These are phyloP conservation scores for Cutaneotrichosporon sp. DNA, from an alignment of 1,284 basidiomycete genomes.

Conservation along the genomic window DNA sequence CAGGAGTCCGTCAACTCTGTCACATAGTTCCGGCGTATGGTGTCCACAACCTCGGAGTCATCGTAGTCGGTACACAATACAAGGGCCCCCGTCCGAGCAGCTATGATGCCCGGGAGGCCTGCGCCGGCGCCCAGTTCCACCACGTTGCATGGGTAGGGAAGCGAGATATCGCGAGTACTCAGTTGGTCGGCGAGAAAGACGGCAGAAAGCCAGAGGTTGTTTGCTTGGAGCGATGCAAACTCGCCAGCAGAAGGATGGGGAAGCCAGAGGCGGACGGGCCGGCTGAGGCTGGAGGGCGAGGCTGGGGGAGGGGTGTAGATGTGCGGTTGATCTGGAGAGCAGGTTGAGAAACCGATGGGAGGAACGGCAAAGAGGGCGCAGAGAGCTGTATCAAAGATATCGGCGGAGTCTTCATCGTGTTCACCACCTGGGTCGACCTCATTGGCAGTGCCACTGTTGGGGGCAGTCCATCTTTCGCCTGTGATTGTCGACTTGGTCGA, in stretches of 20 bases:
- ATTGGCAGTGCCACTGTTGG: too few relatives aligned
- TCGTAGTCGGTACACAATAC: constrained; percentile 46
- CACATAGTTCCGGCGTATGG: constrained; percentile 31
- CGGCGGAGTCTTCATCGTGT: constrained; percentile 7
- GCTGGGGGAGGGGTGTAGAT: constrained; percentile 21
- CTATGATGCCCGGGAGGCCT: constrained; percentile 37
- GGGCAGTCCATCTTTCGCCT: not conserved
- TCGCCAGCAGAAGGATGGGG: constrained; percentile 36
- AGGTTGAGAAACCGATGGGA: constrained; percentile 35
- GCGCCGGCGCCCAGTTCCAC: constrained; percentile 45
- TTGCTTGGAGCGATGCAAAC: constrained; percentile 42
- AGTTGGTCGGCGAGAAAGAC: constrained; percentile 44
- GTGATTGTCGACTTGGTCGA: not conserved
- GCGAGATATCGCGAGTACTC: not conserved
- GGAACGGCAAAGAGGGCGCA: constrained; percentile 37
- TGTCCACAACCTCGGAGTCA: constrained; percentile 27
- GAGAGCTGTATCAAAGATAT: constrained; percentile 40
- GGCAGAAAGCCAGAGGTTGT: constrained; percentile 44
- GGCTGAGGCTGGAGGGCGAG: constrained; percentile 14
- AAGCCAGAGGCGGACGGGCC: constrained; percentile 28
- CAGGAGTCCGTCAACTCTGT: not conserved
- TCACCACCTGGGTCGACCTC: too few relatives aligned
- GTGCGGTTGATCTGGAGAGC: constrained; percentile 13
- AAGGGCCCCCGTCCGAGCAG: constrained; percentile 10
- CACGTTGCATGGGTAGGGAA: constrained; percentile 5